phyloP scores from a whole-genome alignment of 2,329 filamentous ascomycete species.

The Helotiales sp. region DNA sequence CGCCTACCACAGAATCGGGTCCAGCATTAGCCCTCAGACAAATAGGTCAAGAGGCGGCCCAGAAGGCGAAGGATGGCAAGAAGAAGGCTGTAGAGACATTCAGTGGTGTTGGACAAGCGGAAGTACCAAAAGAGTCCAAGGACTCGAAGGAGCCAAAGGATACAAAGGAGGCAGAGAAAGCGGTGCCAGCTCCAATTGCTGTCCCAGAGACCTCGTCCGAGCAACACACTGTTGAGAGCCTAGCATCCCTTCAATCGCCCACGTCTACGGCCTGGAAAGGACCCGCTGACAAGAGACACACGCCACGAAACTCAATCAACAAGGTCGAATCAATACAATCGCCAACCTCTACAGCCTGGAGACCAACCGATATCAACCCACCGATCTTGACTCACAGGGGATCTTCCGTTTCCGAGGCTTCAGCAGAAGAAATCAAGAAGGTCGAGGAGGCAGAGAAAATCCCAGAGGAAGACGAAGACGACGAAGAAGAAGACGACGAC shows the following conservation, averaged over 20 bases:
- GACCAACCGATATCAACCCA: constrained; percentile 30
- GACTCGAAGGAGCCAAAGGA: constrained; percentile 7
- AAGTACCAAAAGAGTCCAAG: constrained; percentile 19
- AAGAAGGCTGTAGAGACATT: constrained; percentile 43
- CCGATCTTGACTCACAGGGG: constrained; percentile 34
- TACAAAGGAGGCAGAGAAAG: constrained; percentile 18
- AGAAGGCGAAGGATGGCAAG: constrained; percentile 65
- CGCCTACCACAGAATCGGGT: constrained; percentile 24
- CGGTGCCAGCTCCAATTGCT: constrained; percentile 24
- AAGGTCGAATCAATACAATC: constrained; percentile 35
- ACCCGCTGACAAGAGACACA: constrained; percentile 1
- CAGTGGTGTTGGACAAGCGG: constrained; percentile 32
- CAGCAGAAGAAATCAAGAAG: constrained; percentile 38
- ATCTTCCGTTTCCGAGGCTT: constrained; percentile 30
- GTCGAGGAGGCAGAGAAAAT: constrained; percentile 39
- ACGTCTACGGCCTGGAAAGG: constrained; percentile 41
- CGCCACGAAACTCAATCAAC: constrained; percentile 17
- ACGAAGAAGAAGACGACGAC: constrained; percentile 28
- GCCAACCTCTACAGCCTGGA: constrained; percentile 41
- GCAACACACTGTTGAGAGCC: constrained; percentile 19
- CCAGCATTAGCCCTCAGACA: constrained; percentile 53
- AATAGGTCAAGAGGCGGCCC: constrained; percentile 68
- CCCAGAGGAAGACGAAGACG: constrained; percentile 41
- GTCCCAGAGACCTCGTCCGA: constrained; percentile 7
- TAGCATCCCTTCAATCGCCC: constrained; percentile 38